These are phyloP conservation scores for Cercophora newfieldiana DNA, from an alignment of 495 filamentous ascomycete species.

Conservation along the genomic window DNA sequence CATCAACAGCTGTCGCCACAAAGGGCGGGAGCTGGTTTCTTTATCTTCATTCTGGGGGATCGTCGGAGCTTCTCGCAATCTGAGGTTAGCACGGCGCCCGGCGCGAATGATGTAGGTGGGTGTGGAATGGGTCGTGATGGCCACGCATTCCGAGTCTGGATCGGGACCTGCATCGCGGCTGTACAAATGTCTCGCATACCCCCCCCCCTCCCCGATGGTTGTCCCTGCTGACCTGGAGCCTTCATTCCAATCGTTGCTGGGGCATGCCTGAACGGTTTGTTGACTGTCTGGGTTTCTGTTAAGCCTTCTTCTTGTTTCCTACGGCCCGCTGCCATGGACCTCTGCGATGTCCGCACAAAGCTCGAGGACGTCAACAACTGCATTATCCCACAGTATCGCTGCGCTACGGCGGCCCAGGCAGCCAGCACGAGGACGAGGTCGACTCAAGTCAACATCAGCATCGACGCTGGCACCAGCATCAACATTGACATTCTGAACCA, in stretches of 20 bases:
- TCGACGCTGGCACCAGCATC: not conserved
- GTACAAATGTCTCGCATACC: constrained; percentile 36
- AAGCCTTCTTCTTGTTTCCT: constrained; percentile 10
- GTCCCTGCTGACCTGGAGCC: not conserved
- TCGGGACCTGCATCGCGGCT: constrained; percentile 14
- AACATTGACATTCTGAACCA: not conserved
- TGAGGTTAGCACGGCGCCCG: not conserved
- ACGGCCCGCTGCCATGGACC: constrained; percentile 17
- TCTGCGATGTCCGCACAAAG: constrained; percentile 13
- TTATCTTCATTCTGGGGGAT: not conserved
- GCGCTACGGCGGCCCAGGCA: not conserved
- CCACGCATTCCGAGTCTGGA: constrained; percentile 23
- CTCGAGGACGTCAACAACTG: constrained; percentile 9
- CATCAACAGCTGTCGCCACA: not conserved
- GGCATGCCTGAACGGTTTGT: constrained; percentile 29
- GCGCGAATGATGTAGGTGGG: constrained; percentile 1
- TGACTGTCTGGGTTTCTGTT: constrained; percentile 17
- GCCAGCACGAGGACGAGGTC: not conserved
- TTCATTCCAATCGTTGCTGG: constrained; percentile 32
- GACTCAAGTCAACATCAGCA: constrained; percentile 1
- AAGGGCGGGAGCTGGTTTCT: constrained; percentile 1
- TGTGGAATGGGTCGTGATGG: constrained; percentile 29
- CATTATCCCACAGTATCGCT: not conserved
- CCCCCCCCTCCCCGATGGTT: constrained; percentile 12
- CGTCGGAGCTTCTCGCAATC: constrained; percentile 4